Evolutionary conservation across 2,329 filamentous ascomycete genomes (phyloP).

Genomic region (Cryphonectria nitschkei): DNA sequence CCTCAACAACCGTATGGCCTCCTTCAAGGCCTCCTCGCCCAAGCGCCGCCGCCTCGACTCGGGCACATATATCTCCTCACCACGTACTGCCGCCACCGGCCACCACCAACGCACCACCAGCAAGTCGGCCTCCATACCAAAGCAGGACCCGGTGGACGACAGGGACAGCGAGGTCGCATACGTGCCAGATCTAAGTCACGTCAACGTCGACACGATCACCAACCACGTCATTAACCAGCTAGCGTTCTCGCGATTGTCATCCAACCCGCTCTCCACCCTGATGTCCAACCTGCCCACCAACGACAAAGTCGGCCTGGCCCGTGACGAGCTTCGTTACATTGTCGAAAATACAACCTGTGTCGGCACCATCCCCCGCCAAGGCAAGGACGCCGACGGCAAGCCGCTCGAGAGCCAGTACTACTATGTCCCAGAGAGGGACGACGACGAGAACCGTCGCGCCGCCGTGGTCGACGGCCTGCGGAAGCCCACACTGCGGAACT

Average conservation of each 20-base stretch:
- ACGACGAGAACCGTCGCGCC: slow-evolving; percentile 75
- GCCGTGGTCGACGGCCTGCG: slow-evolving; percentile 84
- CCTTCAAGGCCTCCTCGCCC: slow-evolving; percentile 73
- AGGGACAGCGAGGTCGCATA: slow-evolving; percentile 42
- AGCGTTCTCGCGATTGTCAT: slow-evolving; percentile 89
- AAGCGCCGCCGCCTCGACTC: slow-evolving; percentile 38
- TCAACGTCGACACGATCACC: slow-evolving; percentile 56
- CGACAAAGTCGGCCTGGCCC: slow-evolving; percentile 62
- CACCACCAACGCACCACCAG: slow-evolving; percentile 37
- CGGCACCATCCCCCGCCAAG: slow-evolving; percentile 85
- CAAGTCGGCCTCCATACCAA: slow-evolving; percentile 34
- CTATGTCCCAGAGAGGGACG: slow-evolving; percentile 87
- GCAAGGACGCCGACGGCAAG: slow-evolving; percentile 96
- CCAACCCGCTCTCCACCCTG: slow-evolving; percentile 87
- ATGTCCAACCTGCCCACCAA: slow-evolving; percentile 79
- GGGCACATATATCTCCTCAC: slow-evolving; percentile 28
- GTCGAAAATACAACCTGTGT: slow-evolving; percentile 78
- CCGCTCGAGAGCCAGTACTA: slow-evolving; percentile 95
- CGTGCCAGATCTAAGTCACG: slow-evolving; percentile 36
- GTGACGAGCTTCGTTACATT: slow-evolving; percentile 68
- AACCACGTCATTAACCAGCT: slow-evolving; percentile 96
- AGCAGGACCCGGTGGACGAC: slow-evolving; percentile 24
- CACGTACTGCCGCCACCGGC: slow-evolving; percentile 33
- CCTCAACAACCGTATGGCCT: slow-evolving; percentile 79
- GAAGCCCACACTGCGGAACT: slow-evolving; percentile 86